phyloP scores from a whole-genome alignment of 768 basidiomycete genomes.

The Rhodotorula toruloides region DNA sequence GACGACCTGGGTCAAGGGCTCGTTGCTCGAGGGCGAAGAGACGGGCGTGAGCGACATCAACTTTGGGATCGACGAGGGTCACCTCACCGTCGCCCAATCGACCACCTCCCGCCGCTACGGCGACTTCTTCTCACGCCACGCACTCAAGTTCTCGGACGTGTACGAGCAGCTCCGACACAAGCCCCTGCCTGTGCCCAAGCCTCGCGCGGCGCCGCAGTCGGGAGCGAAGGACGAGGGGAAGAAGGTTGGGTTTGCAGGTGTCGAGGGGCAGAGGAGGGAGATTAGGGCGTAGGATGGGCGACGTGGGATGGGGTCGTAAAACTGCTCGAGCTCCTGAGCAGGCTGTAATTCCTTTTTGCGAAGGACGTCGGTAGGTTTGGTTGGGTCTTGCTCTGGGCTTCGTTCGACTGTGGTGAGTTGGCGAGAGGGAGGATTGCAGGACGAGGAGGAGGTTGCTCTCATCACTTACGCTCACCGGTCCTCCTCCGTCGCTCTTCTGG shows the following conservation, averaged over 20 bases:
- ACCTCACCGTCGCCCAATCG: slow-evolving; percentile 93
- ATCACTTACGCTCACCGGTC: too few species aligned
- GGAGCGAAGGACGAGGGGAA: neutral
- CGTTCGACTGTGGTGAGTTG: too few species aligned
- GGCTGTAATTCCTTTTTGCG: too few species aligned
- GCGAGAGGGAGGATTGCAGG: too few species aligned
- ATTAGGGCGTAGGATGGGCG: too few species aligned
- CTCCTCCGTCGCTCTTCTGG: too few species aligned
- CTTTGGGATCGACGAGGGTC: slow-evolving; percentile 94
- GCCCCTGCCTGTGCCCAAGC: slow-evolving; percentile 35
- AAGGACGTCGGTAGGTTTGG: too few species aligned
- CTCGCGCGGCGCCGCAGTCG: slow-evolving; percentile 7
- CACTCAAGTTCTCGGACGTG: slow-evolving; percentile 26
- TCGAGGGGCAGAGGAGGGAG: neutral
- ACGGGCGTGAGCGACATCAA: slow-evolving; percentile 89
- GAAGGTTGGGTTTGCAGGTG: neutral
- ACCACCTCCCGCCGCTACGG: slow-evolving; percentile 89
- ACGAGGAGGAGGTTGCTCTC: too few species aligned
- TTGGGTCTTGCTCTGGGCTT: too few species aligned
- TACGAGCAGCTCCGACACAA: slow-evolving; percentile 31
- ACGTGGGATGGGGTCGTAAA: too few species aligned
- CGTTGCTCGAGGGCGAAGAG: slow-evolving; percentile 73
- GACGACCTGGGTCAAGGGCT: slow-evolving; percentile 55
- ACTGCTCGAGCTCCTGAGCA: too few species aligned
- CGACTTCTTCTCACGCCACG: slow-evolving; percentile 83